Base-by-base conservation (phyloP, 2,329 filamentous ascomycete genomes). In the Phialemoniopsis sp. region DNA sequence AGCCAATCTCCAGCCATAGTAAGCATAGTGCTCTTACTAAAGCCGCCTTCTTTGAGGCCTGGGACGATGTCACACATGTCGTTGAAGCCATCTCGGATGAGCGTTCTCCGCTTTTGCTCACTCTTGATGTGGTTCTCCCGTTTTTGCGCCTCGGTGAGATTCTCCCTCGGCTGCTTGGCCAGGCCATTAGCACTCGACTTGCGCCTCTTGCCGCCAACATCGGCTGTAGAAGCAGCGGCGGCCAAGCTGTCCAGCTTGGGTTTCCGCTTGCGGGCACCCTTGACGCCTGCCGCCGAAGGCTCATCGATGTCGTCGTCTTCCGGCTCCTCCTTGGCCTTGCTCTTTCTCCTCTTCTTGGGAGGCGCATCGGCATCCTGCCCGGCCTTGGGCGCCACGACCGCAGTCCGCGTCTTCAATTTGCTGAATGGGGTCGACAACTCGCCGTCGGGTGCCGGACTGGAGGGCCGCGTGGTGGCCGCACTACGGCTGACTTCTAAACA, bases 51-150 rank as follows among this genome's bases (percentile, higher is more conserved):
- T 40, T 75, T 76, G 10, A 94, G 70, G 13, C 81, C 83, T 1
- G 89, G 89, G 0, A 95, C 86, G 16, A 94, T 69, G 19, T 80
- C 72, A 47, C 78, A 79, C n/a, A 95, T 65, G 42, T 91, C 85
- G 32, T 89, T 85, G 51, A 91, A 95, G 0, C 87, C 87, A 48
- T 86, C 77, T 55, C 89, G 85, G 53, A 91, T 91, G 34, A 89
- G 68, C 18, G 87, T 88, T 35, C 89, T 75, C 28, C 89, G 77
- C 61, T 93, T 94, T 63, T 95, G 87, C 57, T 94, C 89, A 38
- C 88, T 93, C 38, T 82, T 73, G 47, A 95, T 93, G 55, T 94
- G 88, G 50, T 95, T 95, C 53, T 82, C 83, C 34, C 87, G 74
- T 62, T 91, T 93, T 60, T 93, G 85, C 44, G 73, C 82, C 49